Percentiles rank a stretch among this genome's conserved stretches.
Conservation (phyloP, 164 flowering plant genomes). For the Magnolia officinalis region DNA sequence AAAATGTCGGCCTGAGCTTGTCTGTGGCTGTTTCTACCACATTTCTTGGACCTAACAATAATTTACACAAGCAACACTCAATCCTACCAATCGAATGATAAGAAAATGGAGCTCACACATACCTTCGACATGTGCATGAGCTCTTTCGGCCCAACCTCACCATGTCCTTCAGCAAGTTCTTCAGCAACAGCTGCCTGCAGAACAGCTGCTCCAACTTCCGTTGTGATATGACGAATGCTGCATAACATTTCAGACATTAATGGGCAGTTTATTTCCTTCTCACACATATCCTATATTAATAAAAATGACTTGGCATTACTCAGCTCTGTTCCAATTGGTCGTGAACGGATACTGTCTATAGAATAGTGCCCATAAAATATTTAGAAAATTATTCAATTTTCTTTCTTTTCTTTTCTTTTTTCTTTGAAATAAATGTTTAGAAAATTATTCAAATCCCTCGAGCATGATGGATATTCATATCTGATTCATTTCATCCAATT, state of each 20-base stretch:
- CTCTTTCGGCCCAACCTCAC: conserved; percentile 74
- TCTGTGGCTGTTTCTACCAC: no score
- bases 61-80: background rate
- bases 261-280: background rate
- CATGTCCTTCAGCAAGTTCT: conserved; percentile 80
- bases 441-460: no score
- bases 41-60: background rate
- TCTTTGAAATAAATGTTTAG: no score
- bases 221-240: conserved; percentile 87
- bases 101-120: conserved; percentile 30
- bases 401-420: no score
- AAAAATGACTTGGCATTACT: background rate
- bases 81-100: background rate
- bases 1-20: no score
- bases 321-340: background rate
- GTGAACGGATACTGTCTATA: no score
- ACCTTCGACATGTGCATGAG: conserved; percentile 84
- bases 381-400: no score
- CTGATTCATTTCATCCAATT: no score
- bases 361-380: no score
- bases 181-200: conserved; percentile 76
- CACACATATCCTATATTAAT: background rate
- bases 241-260: conserved; percentile 10
- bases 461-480: no score
- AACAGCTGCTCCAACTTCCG: conserved; percentile 95